Evolutionary conservation across 2,329 filamentous ascomycete genomes (phyloP).

Genomic region (Penicillium olsonii): DNA sequence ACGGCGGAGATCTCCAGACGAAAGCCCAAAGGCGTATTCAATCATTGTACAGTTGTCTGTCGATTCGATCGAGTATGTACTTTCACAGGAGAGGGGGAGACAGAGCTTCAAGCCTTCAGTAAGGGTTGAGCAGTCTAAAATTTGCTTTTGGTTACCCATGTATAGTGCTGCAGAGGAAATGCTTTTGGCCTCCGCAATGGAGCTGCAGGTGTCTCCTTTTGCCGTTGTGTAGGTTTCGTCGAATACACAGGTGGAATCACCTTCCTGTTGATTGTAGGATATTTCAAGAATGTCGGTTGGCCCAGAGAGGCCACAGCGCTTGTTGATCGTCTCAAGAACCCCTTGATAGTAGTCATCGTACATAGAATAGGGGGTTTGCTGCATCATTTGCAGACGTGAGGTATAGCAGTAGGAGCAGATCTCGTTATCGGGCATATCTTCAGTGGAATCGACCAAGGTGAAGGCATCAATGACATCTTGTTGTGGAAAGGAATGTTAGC

Average conservation of each 20-base stretch:
- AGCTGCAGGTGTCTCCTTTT: conserved; percentile 6
- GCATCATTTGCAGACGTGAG: conserved; percentile 7
- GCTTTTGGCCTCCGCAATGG: conserved; percentile 4
- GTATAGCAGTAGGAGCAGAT: conserved; percentile 14
- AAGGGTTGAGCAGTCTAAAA: conserved; percentile 1
- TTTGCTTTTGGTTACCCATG: conserved; percentile 32
- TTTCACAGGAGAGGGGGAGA: neutral
- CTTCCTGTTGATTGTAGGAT: conserved; percentile 3
- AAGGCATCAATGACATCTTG: conserved; percentile 4
- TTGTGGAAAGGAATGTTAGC: neutral
- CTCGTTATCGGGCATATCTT: conserved; percentile 12
- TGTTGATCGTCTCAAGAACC: conserved; percentile 6
- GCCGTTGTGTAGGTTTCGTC: conserved; percentile 6
- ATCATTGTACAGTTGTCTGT: conserved; percentile 11
- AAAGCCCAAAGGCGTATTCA: neutral
- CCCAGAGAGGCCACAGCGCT: conserved; percentile 7
- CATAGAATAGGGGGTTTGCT: conserved; percentile 11
- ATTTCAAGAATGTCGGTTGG: conserved; percentile 6
- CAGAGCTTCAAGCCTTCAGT: conserved; percentile 3
- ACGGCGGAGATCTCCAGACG: conserved; percentile 5
- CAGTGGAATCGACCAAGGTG: conserved; percentile 1
- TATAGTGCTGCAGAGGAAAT: conserved; percentile 17
- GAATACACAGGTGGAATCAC: conserved; percentile 9
- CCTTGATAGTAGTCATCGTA: conserved; percentile 8
- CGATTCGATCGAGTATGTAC: conserved; percentile 1